Evolutionary conservation across 2,329 filamentous ascomycete genomes (phyloP).

Genomic region (Penicillium sp.): DNA sequence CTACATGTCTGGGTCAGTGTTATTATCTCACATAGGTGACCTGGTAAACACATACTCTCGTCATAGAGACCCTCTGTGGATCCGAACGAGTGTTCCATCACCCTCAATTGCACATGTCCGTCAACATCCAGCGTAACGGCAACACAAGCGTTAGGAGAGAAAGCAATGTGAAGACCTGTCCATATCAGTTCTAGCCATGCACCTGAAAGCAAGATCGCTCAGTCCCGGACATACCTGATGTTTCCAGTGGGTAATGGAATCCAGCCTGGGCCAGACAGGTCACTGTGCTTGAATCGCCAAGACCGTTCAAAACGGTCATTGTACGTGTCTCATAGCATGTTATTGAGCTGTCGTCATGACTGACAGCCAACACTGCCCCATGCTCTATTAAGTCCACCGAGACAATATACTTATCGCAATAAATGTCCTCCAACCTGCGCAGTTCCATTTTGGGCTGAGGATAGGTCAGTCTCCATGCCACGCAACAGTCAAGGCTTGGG

Average conservation of each 20-base stretch:
- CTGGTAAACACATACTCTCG: conserved; percentile 26
- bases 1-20: conserved; percentile 17
- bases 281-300: conserved; percentile 57
- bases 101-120: conserved; percentile 32
- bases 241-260: conserved; percentile 60
- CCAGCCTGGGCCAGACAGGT: conserved; percentile 66
- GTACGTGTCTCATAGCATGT: conserved; percentile 69
- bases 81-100: conserved; percentile 37
- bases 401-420: conserved; percentile 62
- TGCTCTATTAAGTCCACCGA: conserved; percentile 60
- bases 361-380: conserved; percentile 62
- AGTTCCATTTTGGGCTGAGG: conserved; percentile 45
- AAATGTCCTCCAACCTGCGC: conserved; percentile 58
- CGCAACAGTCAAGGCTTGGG: conserved; percentile 1
- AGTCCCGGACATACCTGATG: conserved; percentile 48
- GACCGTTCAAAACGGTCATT: conserved; percentile 59
- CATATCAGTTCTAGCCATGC: conserved; percentile 9
- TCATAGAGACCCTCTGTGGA: conserved; percentile 30
- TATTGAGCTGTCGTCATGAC: conserved; percentile 69
- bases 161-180: conserved; percentile 31
- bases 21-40: background rate
- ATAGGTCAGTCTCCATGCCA: conserved; percentile 13
- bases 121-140: conserved; percentile 33
- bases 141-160: conserved; percentile 40
- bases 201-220: background rate